A percentile compares a stretch with the other conserved stretches of the same genome.
These are phyloP conservation scores for Eragrostis tef DNA, from an alignment of 202 grass and related monocot species.

Conservation along the genomic window DNA sequence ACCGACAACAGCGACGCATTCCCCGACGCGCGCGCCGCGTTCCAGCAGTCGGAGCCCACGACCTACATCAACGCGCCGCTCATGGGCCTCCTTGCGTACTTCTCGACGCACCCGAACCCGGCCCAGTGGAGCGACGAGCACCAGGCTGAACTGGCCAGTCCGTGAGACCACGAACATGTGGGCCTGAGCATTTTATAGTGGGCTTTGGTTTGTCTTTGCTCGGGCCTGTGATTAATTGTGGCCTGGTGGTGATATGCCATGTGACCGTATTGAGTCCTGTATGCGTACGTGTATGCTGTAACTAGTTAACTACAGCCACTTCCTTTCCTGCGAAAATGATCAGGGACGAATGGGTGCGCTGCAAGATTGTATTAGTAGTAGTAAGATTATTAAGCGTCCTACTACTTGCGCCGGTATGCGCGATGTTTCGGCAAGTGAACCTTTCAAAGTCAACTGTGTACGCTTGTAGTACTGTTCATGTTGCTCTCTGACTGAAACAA, in stretches of 20 bases:
- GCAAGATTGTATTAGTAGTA: conserved; percentile 4
- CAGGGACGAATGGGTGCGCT: conserved; percentile 31
- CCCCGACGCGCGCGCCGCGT: conserved; percentile 65
- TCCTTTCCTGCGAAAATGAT: conserved; percentile 28
- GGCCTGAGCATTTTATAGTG: conserved; percentile 9
- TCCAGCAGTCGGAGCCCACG: conserved; percentile 96
- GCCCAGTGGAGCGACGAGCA: conserved; percentile 53
- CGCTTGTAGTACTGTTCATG: background rate
- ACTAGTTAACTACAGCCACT: conserved; percentile 3
- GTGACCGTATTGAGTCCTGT: background rate
- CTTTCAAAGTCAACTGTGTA: background rate
- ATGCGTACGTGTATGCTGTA: background rate
- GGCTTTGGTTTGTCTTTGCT: background rate
- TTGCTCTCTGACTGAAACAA: background rate
- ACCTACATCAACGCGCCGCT: conserved; percentile 95
- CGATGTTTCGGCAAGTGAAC: background rate
- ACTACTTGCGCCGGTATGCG: background rate
- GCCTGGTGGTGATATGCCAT: background rate
- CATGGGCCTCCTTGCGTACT: conserved; percentile 79
- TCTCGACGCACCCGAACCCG: conserved; percentile 78
- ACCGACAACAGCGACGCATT: conserved; percentile 69
- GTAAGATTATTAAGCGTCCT: background rate
- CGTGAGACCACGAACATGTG: background rate
- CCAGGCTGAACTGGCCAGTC: background rate
- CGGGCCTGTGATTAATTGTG: background rate